A percentile compares a stretch with the other conserved stretches of the same genome.
phyloP scores from a whole-genome alignment of 176 grass and related monocot species.

The bread wheat (Triticum aestivum) region IWGSC_CS_RefSeq_v2.1 NC_057807.1:484958304-484958803 shows the following conservation, averaged over 20 bases:
- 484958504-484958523: background rate
- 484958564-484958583: background rate
- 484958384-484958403: background rate
- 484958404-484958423: conserved; percentile 1
- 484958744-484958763: no score
- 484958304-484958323: no score
- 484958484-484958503: background rate
- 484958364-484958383: no score
- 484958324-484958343: no score
- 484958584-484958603: background rate
- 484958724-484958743: no score
- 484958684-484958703: no score
- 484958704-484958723: no score
- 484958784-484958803: no score
- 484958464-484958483: background rate
- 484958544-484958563: background rate
- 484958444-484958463: background rate
- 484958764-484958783: no score
- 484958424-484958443: background rate
- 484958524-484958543: background rate
- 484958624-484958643: background rate
- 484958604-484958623: background rate
- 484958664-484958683: background rate
- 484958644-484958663: background rate
- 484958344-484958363: no score